Evolutionary conservation across 2,329 filamentous ascomycete genomes (phyloP), one percentile per base, ranked within the genome.

Genomic region (Phialophora tarda): DNA sequence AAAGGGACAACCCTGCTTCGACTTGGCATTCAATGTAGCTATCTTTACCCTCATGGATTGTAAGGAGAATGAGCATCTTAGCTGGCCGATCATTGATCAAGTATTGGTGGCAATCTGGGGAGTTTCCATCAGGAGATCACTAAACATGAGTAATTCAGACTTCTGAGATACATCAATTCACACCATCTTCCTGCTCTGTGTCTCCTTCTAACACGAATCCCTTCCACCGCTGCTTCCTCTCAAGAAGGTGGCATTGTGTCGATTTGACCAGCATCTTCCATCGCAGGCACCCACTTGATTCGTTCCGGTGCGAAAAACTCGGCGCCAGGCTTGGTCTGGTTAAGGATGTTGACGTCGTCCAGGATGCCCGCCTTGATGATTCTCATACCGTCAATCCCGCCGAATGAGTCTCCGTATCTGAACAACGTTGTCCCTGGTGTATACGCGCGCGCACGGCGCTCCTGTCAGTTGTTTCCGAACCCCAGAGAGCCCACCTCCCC

Each of bases 311-410:
- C 73, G 59, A 73, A 79, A 32, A 79, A 55, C 66, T 79, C 77
- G 12, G 58, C 72, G 32, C 70, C 57, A 1, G 77, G 77, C 59
- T 73, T 76, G 11, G 57, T 62, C 54, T 71, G 58, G 68, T 76
- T 71, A 67, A 79, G 55, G 34, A 75, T 30, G 6, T 59, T 58
- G 24, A 69, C 47, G 44, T 79, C 74, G 70, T 79, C 77, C 21
- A 79, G 70, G 4, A 79, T 75, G 7, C 77, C 78, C 1, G 76
- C 78, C 62, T 78, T 75, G 53, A 79, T 55, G 55, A 79, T 66
- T 4, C 64, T 73, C 12, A 71, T 71, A 21, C 73, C 74, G 62
- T 76, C 76, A 11, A 54, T 69, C 21, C 72, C 74, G 63, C 75
- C 76, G 24, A 63, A 14, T 66, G 6, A 1, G 71, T 72, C 14